Evolutionary conservation across 2,329 filamentous ascomycete species (phyloP).

Genomic region (Diplodia mutila): DNA sequence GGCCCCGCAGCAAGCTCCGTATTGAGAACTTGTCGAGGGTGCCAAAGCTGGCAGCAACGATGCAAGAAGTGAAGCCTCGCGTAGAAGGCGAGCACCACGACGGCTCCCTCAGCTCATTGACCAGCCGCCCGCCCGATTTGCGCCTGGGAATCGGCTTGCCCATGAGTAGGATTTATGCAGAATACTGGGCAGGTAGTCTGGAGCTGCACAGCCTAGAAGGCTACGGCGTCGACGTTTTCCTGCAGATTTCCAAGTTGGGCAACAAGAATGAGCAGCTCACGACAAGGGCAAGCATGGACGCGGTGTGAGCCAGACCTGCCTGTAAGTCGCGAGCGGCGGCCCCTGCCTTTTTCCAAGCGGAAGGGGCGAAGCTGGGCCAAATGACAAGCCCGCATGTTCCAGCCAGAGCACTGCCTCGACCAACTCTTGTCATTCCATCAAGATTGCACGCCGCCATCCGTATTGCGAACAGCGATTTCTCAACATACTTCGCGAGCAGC

Average conservation of each 20-base stretch:
- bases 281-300: constrained; percentile 57
- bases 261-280: constrained; percentile 97
- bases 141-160: constrained; percentile 91
- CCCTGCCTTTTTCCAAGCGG: not conserved
- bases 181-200: constrained; percentile 95
- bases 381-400: not conserved
- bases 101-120: constrained; percentile 77
- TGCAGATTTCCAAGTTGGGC: constrained; percentile 93
- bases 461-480: constrained; percentile 4
- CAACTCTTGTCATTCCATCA: not conserved
- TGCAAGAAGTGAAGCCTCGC: constrained; percentile 70
- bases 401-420: not conserved
- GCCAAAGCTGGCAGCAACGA: constrained; percentile 87
- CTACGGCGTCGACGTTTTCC: constrained; percentile 92
- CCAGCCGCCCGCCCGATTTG: constrained; percentile 81
- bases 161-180: constrained; percentile 90
- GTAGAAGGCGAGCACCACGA: constrained; percentile 36
- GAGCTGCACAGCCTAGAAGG: constrained; percentile 92
- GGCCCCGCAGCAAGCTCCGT: constrained; percentile 74
- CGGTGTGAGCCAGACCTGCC: constrained; percentile 40
- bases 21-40: constrained; percentile 86
- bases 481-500: constrained; percentile 9
- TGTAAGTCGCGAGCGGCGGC: not conserved
- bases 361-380: not conserved
- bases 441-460: not conserved